phyloP scores from a whole-genome alignment of 441 rosid species.

The Populus hybrid region DNA sequence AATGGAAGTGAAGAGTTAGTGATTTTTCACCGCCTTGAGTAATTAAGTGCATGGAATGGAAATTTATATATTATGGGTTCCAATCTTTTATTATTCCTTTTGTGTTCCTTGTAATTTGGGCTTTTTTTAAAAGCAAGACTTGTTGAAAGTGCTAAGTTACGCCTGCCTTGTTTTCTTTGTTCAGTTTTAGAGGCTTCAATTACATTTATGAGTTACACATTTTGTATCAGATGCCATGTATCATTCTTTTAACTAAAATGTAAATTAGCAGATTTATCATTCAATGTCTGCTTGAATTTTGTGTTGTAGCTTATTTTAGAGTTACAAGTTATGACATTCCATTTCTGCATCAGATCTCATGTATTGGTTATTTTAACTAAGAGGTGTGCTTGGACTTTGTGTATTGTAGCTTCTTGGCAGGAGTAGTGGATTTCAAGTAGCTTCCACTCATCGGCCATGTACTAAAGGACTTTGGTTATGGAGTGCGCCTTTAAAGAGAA shows the following conservation, averaged over 20 bases:
- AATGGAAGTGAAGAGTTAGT: not conserved
- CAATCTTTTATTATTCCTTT: not conserved
- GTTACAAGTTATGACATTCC: not conserved
- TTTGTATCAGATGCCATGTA: not conserved
- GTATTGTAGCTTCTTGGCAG: constrained; percentile 87
- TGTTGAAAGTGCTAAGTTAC: not conserved
- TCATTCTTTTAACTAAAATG: not conserved
- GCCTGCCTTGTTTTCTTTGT: not conserved
- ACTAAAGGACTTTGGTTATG: constrained; percentile 99
- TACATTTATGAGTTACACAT: not conserved
- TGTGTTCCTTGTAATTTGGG: not conserved
- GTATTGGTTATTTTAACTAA: not conserved
- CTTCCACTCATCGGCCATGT: constrained; percentile 93
- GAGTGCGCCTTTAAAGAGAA: constrained; percentile 93
- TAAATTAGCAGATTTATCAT: too few relatives aligned
- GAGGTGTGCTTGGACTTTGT: not conserved
- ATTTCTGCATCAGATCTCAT: not conserved
- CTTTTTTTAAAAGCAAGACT: not conserved
- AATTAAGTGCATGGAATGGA: not conserved
- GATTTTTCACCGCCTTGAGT: not conserved
- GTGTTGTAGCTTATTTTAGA: too few relatives aligned
- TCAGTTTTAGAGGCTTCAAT: not conserved
- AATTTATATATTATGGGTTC: not conserved
- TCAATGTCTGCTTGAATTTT: too few relatives aligned
- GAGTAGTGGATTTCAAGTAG: constrained; percentile 97